These are phyloP conservation scores for Phytopythium chamaehyphon DNA, from an alignment of 352 stramenopile genomes.

Conservation along the genomic window DNA sequence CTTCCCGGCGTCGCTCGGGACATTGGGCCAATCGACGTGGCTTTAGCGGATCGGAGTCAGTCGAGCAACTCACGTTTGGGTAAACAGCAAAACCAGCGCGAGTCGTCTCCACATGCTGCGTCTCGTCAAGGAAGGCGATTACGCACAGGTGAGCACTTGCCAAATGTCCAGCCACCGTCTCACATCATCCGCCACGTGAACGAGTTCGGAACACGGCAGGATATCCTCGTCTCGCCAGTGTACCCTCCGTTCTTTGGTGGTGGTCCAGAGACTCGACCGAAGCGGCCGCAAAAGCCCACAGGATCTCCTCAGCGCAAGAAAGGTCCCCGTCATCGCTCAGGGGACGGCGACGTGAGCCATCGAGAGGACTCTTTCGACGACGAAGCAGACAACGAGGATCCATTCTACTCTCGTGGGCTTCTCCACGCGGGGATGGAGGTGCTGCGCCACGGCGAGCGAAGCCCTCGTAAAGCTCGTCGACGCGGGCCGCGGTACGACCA, in stretches of 20 bases:
- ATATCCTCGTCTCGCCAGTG: conserved; percentile 52
- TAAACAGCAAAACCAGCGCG: conserved; percentile 13
- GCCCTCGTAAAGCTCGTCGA: not conserved
- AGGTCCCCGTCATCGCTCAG: not conserved
- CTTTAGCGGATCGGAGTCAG: not conserved
- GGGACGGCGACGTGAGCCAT: not conserved
- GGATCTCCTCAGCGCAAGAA: conserved; percentile 10
- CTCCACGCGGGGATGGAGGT: conserved; percentile 61
- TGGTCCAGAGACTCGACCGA: no score
- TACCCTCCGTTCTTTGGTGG: conserved; percentile 42
- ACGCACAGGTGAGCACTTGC: not conserved
- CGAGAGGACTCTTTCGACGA: not conserved
- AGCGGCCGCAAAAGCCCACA: not conserved
- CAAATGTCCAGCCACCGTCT: conserved; percentile 5
- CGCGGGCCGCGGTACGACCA: conserved; percentile 11
- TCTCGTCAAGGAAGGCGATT: not conserved
- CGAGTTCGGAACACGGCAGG: conserved; percentile 55
- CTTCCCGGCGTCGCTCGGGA: conserved; percentile 40
- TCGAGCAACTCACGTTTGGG: conserved; percentile 17
- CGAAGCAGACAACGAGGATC: not conserved
- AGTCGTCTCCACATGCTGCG: not conserved
- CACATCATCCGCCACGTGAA: conserved; percentile 65
- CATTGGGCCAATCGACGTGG: conserved; percentile 17
- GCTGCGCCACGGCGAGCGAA: conserved; percentile 22
- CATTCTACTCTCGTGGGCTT: conserved; percentile 44